Percentiles rank a stretch among this genome's conserved stretches.
Conservation (phyloP, 352 stramenopile genomes). For the Elongisporangium undulatum region DNA sequence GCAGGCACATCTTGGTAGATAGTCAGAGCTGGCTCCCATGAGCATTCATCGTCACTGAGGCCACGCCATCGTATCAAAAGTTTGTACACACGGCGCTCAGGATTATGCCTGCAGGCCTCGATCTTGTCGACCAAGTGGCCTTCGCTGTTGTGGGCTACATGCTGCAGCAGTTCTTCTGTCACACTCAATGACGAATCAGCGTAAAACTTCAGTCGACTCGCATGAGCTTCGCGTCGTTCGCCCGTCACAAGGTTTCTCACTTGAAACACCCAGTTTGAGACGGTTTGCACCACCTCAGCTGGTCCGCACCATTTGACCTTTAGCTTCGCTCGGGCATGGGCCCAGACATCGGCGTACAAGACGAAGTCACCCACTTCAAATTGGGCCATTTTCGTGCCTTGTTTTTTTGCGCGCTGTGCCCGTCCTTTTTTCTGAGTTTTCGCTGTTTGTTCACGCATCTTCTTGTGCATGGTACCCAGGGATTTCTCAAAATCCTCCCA, state of each 20-base stretch:
- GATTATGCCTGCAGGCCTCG: background rate
- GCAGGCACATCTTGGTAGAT: conserved; percentile 10
- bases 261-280: conserved; percentile 13
- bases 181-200: conserved; percentile 8
- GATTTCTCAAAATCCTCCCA: background rate
- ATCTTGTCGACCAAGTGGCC: conserved; percentile 10
- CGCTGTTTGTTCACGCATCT: background rate
- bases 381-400: conserved; percentile 10
- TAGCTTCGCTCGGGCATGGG: conserved; percentile 7
- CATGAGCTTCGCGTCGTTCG: conserved; percentile 8
- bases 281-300: conserved; percentile 6
- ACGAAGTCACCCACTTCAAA: conserved; percentile 15
- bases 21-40: conserved; percentile 9
- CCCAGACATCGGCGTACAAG: conserved; percentile 16
- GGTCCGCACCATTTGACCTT: conserved; percentile 12
- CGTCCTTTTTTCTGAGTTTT: too few relatives aligned
- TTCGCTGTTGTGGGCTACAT: conserved; percentile 17
- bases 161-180: conserved; percentile 8
- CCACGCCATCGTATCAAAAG: conserved; percentile 8
- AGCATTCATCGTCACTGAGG: conserved; percentile 7
- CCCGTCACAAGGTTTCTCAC: conserved; percentile 10
- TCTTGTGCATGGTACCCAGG: conserved; percentile 5
- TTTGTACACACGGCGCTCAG: conserved; percentile 1
- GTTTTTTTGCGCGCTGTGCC: too few relatives aligned
- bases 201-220: conserved; percentile 12